Conservation (phyloP, 345 rosid genomes). For the Iberis pinnata region DNA sequence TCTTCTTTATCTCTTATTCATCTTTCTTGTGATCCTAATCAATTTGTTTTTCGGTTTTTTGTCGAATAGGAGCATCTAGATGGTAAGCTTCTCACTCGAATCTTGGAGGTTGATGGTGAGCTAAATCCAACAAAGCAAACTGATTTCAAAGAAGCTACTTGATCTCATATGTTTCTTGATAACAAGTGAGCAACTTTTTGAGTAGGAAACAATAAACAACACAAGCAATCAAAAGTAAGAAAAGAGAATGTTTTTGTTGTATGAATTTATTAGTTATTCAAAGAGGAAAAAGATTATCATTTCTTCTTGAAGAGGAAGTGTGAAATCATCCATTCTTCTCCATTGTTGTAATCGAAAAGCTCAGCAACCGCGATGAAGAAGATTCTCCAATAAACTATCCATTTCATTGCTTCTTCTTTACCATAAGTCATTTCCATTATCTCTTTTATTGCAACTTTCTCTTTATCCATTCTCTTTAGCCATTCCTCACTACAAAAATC, state of each 20-base stretch:
- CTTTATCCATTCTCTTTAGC: slow-evolving; percentile 80
- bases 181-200: too few species aligned
- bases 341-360: slow-evolving; percentile 73
- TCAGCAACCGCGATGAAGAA: slow-evolving; percentile 82
- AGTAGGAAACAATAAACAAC: not conserved
- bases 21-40: not conserved
- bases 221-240: not conserved
- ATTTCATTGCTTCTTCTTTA: slow-evolving; percentile 63
- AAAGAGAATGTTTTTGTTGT: slow-evolving; percentile 19
- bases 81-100: slow-evolving; percentile 40
- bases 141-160: slow-evolving; percentile 31
- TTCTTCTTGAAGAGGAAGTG: slow-evolving; percentile 74
- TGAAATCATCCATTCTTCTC: slow-evolving; percentile 86
- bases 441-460: slow-evolving; percentile 39
- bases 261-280: not conserved
- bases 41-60: not conserved
- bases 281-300: slow-evolving; percentile 23
- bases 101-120: slow-evolving; percentile 53
- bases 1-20: not conserved
- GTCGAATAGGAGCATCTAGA: slow-evolving; percentile 59
- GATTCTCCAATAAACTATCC: slow-evolving; percentile 87
- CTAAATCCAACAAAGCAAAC: slow-evolving; percentile 21
- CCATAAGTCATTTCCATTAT: slow-evolving; percentile 80
- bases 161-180: too few species aligned
- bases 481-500: slow-evolving; percentile 58